These are phyloP conservation scores for Balakata baccata DNA, from an alignment of 345 rosid species.

Conservation along the genomic window DNA sequence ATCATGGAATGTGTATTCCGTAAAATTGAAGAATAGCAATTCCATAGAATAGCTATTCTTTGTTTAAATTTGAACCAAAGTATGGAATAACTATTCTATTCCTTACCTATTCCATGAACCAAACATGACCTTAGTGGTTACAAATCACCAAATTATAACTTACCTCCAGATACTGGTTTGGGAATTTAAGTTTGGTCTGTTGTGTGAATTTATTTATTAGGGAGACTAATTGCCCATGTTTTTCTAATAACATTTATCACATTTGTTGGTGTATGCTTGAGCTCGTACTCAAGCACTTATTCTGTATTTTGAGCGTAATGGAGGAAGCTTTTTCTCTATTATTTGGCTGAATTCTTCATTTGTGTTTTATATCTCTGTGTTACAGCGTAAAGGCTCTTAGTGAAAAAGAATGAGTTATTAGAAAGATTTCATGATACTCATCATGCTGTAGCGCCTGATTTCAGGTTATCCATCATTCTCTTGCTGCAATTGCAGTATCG, in stretches of 20 bases:
- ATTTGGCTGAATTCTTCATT: background rate
- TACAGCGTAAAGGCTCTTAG: background rate
- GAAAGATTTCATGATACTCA: conserved; percentile 7
- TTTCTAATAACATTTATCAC: background rate
- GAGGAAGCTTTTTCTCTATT: background rate
- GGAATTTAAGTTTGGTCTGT: background rate
- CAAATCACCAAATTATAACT: background rate
- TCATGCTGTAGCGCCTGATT: conserved; percentile 6
- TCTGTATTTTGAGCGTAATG: background rate
- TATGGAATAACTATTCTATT: no score
- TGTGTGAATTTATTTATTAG: background rate
- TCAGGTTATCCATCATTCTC: conserved; percentile 34
- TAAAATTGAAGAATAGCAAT: no score
- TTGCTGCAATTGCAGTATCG: conserved; percentile 31
- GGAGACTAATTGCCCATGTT: background rate
- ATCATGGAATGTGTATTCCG: no score
- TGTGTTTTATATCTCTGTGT: background rate
- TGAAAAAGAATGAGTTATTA: background rate
- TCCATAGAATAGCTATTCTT: no score
- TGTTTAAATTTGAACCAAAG: no score
- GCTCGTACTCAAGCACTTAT: background rate
- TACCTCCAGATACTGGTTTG: background rate
- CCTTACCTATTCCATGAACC: no score
- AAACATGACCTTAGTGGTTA: no score
- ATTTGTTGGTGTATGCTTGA: background rate